Evolutionary conservation across 371 early-diverging fungal species (phyloP).

Genomic region (Umbelopsis sp.): DNA sequence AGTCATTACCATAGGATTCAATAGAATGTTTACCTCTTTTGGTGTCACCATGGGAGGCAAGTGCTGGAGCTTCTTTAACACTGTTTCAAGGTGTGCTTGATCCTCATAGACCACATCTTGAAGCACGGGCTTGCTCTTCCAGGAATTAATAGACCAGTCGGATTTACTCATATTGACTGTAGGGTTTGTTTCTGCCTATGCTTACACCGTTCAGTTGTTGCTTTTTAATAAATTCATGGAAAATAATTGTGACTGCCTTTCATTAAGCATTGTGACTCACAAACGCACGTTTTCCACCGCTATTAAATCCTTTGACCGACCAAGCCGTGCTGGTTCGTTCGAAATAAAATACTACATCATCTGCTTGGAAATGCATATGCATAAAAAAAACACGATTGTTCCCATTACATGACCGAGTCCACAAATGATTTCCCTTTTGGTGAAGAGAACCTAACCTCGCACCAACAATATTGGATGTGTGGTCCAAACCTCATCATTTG

Average conservation of each 20-base stretch:
- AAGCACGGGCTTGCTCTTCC: constrained; percentile 83
- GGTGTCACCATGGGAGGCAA: constrained; percentile 92
- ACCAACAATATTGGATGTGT: neutral
- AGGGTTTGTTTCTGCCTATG: neutral
- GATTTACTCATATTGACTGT: constrained; percentile 1
- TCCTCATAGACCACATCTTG: constrained; percentile 92
- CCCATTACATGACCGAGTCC: no score
- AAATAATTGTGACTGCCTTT: constrained; percentile 4
- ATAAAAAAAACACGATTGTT: no score
- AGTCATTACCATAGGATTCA: neutral
- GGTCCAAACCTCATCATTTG: neutral
- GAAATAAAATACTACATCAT: no score
- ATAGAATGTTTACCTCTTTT: constrained; percentile 68
- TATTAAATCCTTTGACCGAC: no score
- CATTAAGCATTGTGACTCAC: constrained; percentile 1
- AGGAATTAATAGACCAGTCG: constrained; percentile 81
- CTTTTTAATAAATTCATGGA: neutral
- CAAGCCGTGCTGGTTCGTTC: no score
- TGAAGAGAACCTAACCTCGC: neutral
- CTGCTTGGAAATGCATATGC: no score
- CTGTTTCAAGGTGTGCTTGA: constrained; percentile 65
- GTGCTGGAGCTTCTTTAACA: constrained; percentile 75
- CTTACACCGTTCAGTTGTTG: no score
- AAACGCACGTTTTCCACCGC: no score
- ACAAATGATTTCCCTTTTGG: no score